Percentiles rank a stretch among this genome's conserved stretches.
These are phyloP conservation scores for Phlyctochytrium planicorne DNA, from an alignment of 192 early-diverging fungal species.

Conservation along the genomic window DNA sequence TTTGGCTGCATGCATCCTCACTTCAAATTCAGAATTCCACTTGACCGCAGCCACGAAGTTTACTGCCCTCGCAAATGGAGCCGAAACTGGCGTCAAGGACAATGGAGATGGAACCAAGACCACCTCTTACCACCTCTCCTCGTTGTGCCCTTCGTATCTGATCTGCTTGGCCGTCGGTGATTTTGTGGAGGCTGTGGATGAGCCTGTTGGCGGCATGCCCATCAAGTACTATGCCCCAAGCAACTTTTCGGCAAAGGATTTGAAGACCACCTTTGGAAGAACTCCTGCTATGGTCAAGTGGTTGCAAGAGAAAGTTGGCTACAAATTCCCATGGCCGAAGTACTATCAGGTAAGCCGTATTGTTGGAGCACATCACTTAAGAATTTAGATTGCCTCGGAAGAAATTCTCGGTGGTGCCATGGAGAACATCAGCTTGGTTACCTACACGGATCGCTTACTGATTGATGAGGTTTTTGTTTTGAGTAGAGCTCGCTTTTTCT, in stretches of 20 bases:
- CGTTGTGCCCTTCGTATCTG: slow-evolving; percentile 50
- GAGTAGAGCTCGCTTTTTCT: too few relatives aligned
- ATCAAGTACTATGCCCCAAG: slow-evolving; percentile 50
- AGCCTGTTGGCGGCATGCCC: slow-evolving; percentile 39
- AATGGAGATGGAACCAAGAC: slow-evolving; percentile 27
- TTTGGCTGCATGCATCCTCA: neutral
- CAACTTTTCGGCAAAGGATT: slow-evolving; percentile 33
- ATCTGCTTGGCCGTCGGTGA: slow-evolving; percentile 54
- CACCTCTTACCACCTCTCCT: slow-evolving; percentile 40
- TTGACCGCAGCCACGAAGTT: slow-evolving; percentile 42
- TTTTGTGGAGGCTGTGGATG: slow-evolving; percentile 41
- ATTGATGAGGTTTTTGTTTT: slow-evolving; percentile 34
- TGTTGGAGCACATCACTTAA: neutral
- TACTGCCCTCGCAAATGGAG: slow-evolving; percentile 49
- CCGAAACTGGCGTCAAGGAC: slow-evolving; percentile 21
- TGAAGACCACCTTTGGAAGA: slow-evolving; percentile 40
- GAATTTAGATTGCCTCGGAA: slow-evolving; percentile 19
- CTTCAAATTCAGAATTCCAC: slow-evolving; percentile 26
- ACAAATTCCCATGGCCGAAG: slow-evolving; percentile 52
- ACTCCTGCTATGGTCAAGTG: slow-evolving; percentile 50
- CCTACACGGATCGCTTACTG: slow-evolving; percentile 39
- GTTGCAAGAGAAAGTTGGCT: slow-evolving; percentile 48
- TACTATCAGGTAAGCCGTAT: slow-evolving; percentile 43
- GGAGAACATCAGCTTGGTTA: slow-evolving; percentile 58
- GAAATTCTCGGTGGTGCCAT: slow-evolving; percentile 48